These are phyloP conservation scores for Carex arenaria DNA, from an alignment of 202 grass and related monocot genomes.

Conservation along the genomic window DNA sequence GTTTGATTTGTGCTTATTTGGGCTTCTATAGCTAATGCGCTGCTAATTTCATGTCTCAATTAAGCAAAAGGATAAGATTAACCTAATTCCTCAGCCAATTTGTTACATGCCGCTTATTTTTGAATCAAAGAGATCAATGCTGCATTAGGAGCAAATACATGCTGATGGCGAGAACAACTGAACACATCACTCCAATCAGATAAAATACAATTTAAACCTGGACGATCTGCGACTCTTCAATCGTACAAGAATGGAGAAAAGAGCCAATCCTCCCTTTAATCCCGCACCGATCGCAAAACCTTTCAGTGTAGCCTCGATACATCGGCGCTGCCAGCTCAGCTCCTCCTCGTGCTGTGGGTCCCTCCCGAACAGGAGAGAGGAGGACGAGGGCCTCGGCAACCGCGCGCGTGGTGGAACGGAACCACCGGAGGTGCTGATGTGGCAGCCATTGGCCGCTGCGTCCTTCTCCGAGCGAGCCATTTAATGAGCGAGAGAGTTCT, in stretches of 20 bases:
- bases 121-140: neutral
- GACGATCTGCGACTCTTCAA: conserved; percentile 73
- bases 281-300: conserved; percentile 85
- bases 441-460: conserved; percentile 29
- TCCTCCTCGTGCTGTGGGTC: conserved; percentile 29
- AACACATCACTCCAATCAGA: neutral
- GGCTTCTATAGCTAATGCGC: neutral
- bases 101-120: neutral
- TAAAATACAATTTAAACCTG: conserved; percentile 27
- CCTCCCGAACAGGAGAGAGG: neutral
- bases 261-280: conserved; percentile 79
- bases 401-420: neutral
- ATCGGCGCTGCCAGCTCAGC: conserved; percentile 71
- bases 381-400: neutral
- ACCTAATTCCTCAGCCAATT: neutral
- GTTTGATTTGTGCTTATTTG: neutral
- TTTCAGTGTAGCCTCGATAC: conserved; percentile 61
- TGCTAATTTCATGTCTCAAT: neutral
- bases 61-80: neutral
- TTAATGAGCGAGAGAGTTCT: neutral
- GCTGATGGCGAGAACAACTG: neutral
- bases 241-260: conserved; percentile 80
- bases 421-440: conserved; percentile 24
- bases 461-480: conserved; percentile 24
- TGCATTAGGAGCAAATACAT: neutral